These are phyloP conservation scores for Chlorella sorokiniana DNA, from an alignment of 139 green algal genomes.

Conservation along the genomic window DNA sequence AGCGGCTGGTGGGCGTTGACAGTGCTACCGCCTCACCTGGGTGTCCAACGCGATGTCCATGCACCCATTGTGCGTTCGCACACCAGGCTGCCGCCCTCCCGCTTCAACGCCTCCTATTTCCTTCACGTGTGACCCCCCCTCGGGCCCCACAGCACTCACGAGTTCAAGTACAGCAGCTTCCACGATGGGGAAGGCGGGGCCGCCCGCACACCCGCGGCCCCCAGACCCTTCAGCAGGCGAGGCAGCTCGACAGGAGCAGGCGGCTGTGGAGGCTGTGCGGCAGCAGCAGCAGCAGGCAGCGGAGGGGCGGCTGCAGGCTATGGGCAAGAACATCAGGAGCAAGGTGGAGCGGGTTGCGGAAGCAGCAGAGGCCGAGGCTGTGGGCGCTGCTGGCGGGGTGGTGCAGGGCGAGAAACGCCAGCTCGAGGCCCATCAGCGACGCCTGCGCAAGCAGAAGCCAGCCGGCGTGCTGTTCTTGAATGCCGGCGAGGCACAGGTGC, in stretches of 20 bases:
- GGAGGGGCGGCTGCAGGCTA: not conserved
- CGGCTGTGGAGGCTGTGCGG: not conserved
- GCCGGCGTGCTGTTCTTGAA: conserved; percentile 30
- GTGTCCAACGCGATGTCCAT: no score
- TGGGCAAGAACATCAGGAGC: not conserved
- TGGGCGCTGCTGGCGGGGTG: not conserved
- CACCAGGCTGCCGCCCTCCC: no score
- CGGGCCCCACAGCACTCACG: conserved; percentile 19
- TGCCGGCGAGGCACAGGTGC: not conserved
- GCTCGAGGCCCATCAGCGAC: not conserved
- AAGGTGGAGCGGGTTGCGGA: not conserved
- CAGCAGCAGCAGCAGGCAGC: not conserved
- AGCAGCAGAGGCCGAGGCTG: not conserved
- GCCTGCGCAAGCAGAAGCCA: not conserved
- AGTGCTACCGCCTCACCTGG: no score
- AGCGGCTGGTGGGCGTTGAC: no score
- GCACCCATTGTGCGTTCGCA: no score
- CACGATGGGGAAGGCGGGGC: conserved; percentile 1
- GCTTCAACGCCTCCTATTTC: not conserved
- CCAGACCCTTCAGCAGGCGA: not conserved
- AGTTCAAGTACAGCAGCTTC: conserved; percentile 45
- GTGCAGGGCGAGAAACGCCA: not conserved
- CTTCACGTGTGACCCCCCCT: not conserved
- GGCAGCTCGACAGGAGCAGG: not conserved
- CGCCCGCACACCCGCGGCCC: not conserved